Base-by-base conservation (phyloP, 306 rosid species). In the Phaseolus lunatus region DNA sequence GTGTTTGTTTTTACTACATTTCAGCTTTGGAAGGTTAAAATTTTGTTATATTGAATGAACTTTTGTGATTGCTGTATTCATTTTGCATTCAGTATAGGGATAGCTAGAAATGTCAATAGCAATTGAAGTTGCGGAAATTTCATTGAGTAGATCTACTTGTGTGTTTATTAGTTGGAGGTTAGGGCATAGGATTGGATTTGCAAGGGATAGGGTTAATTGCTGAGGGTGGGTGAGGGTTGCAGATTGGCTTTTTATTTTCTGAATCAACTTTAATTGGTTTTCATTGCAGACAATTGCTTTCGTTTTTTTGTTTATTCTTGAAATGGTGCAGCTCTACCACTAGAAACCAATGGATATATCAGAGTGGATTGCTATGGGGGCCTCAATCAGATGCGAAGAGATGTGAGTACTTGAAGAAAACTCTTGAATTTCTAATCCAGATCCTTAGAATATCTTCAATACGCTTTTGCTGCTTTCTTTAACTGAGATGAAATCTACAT, bases 361-460 rank as follows among this genome's bases (percentile, higher is more conserved):
- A 85, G 92, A 52, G 97, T 92, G 88, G 97, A 92, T 90, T 95
- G 99, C 90, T 89, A 88, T 67, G 97, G 97, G 4, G 99, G 97
- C 62, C 97, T 92, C 83, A 95, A 95, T 83, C 96, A 92, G 89
- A 92, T 90, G 93, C 89, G 97, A 82, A 89, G 97, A 92, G 99
- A 92, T 87, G 99, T 92, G 80, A 84, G 96, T 81, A 65, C 53
- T 71, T 59, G 22, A 15, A 52, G 18, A 68, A 54, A 76, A 35
- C 61, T 83, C 26, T 24, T 47, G 53, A 74, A 18, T 79, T 76
- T 67, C 61, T 10, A 71, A 16, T 77, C 75, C 16, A 67, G 44
- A 49, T 59, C 13, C 29, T 35, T 74, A 14, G 58, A 12, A 59
- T 22, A 4, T 70, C 59, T 23, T 69, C 3, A 19, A 35, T 47